phyloP scores from a whole-genome alignment of 2,329 filamentous ascomycete species.

The Spiromastix sp. region DNA sequence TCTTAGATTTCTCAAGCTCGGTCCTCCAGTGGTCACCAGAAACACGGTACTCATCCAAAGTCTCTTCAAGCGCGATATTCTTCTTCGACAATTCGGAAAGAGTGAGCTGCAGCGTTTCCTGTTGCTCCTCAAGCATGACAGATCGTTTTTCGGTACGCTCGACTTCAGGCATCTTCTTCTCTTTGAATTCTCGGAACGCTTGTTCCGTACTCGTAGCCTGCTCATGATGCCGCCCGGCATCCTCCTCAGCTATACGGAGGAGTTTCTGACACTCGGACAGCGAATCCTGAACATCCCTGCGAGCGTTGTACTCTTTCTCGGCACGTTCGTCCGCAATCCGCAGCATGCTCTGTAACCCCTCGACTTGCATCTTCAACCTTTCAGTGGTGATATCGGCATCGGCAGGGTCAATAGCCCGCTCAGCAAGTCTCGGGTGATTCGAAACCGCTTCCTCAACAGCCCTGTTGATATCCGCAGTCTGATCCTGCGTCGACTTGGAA shows the following conservation, averaged over 20 bases:
- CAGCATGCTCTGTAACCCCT: conserved; percentile 60
- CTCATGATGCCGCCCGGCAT: conserved; percentile 36
- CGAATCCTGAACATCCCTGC: conserved; percentile 61
- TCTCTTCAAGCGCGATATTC: conserved; percentile 51
- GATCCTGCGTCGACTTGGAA: conserved; percentile 20
- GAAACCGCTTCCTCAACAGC: conserved; percentile 56
- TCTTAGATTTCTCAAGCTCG: conserved; percentile 46
- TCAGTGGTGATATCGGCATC: conserved; percentile 39
- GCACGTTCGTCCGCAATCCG: conserved; percentile 52
- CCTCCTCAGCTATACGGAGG: conserved; percentile 55
- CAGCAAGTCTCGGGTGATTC: conserved; percentile 44
- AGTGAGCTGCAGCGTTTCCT: conserved; percentile 44
- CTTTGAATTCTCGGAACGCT: conserved; percentile 51
- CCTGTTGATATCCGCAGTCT: conserved; percentile 45
- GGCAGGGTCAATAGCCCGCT: conserved; percentile 39
- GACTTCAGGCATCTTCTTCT: conserved; percentile 60
- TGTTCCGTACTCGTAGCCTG: conserved; percentile 55
- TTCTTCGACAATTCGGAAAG: conserved; percentile 46
- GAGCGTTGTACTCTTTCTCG: conserved; percentile 53
- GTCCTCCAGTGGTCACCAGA: conserved; percentile 49
- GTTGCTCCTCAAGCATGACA: conserved; percentile 58
- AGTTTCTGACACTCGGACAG: conserved; percentile 62
- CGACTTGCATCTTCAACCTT: conserved; percentile 46
- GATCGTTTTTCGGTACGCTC: conserved; percentile 55
- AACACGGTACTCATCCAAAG: conserved; percentile 53